Conservation (phyloP, 495 filamentous ascomycete species). For the Pseudotulostoma volvatum region DNA sequence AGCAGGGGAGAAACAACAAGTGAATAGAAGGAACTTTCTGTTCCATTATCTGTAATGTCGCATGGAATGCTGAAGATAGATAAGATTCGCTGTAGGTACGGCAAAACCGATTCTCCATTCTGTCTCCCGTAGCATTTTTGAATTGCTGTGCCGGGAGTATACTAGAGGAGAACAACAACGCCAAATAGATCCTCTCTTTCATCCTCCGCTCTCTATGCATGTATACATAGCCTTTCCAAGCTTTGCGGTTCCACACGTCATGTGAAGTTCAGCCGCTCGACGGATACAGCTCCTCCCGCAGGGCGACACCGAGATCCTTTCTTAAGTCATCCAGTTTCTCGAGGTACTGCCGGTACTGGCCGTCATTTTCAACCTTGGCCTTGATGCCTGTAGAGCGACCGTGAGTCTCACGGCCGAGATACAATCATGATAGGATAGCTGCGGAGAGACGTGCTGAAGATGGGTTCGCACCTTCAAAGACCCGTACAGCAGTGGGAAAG, state of each 20-base stretch:
- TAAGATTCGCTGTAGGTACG: background rate
- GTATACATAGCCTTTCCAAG: background rate
- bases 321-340: constrained; percentile 79
- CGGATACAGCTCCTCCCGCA: constrained; percentile 93
- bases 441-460: background rate
- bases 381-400: constrained; percentile 57
- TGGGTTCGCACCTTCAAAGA: constrained; percentile 74
- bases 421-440: constrained; percentile 1
- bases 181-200: background rate
- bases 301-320: constrained; percentile 77
- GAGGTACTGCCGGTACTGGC: constrained; percentile 96
- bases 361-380: constrained; percentile 96
- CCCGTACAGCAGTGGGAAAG: constrained; percentile 89
- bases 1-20: too few species aligned
- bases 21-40: too few species aligned
- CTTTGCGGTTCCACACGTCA: background rate
- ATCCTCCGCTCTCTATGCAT: background rate
- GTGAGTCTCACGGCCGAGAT: constrained; percentile 2
- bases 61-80: background rate
- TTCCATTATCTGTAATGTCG: background rate
- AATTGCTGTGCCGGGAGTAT: background rate
- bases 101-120: too few species aligned
- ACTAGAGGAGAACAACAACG: background rate
- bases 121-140: background rate
- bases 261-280: constrained; percentile 37